Evolutionary conservation across 768 basidiomycete species (phyloP), one percentile per base, ranked within the genome.

Genomic region (Auriculariales sp.): DNA sequence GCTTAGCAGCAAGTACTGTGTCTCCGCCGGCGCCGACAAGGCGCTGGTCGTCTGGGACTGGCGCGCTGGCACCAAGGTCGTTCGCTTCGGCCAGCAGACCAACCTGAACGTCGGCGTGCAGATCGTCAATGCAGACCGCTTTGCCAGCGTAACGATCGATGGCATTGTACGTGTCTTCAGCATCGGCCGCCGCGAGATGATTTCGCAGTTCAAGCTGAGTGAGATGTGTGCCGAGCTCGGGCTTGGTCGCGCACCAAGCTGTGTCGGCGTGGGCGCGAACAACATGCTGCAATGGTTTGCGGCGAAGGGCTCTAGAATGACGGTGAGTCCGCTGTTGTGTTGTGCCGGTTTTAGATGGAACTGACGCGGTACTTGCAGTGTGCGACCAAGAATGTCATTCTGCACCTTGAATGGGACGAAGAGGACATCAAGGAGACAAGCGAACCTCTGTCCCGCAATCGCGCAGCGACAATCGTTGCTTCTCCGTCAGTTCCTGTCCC

Each of bases 241-340:
- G 52, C 65, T 94, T 36, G 84, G 79, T 17, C 77, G 66, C 0
- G 65, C 74, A 0, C 75, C 77, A 56, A 79, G 87, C 55, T 11
- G 19, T 25, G 81, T 93, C 7, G 90, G 90, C 1, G 61, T 74
- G 22, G 85, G 86, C 0, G 78, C 86, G 27, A 83, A 90, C 58
- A 89, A 88, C 61, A 88, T 87, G 87, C 69, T 91, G 10, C 88
- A 91, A 76, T 82, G 88, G 88, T 91, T 92, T 60, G 88, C 88
- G 4, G 87, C 89, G 1, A 87, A 90, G 55, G 89, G 88, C 0
- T 76, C 79, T 3, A 85, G 87, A 59, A 91, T 92, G 82, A 92
- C 90, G 27, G 89, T 89, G 59, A 33, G 78, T 65, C 9, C 35
- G 28, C 35, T 28, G 15, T n/a, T 14, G n/a, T 10, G 17, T 39